Evolutionary conservation across 148 eudicot species (phyloP), one percentile per base, ranked within the genome.

Genomic region (Persicaria maculosa): DNA sequence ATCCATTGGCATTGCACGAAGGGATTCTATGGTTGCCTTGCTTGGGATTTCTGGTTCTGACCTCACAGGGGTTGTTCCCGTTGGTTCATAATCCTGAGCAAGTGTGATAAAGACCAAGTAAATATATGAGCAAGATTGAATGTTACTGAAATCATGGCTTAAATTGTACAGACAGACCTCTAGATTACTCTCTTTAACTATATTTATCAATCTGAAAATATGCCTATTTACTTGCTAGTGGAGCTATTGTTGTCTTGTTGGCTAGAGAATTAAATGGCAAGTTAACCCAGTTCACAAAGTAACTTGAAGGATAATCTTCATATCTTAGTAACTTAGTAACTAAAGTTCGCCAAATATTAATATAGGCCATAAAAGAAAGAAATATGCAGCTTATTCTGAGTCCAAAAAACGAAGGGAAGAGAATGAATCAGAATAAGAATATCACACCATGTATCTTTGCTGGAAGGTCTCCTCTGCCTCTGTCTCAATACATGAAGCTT

Each of bases 11-110:
- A 89, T 79, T 8, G 97, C 85, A 36, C 92, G 84, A 11, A 95
- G 86, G 6, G 97, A 89, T 59, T 92, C 97, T 16, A 95, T 92
- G 0, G 86, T 84, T n/a, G 86, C 90, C 81, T 89, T 90, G 77
- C 87, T 87, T 43, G 99, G 99, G 64, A 95, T 74, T 15, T 95
- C 97, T 15, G 86, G 81, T 79, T 95, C 99, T 52, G 79, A 71
- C 79, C 89, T 86, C 46, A 75, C 70, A 50, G 99, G 97, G 65
- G 99, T 92, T 36, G 86, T 78, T 25, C 99, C 97, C 0, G 91
- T 92, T 78, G 93, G 91, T 81, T 95, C 94, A 71, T 95, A 95
- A 25, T 95, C 99, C 99, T 95, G 81, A 43, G 5, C 36, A 65
- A 43, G 70, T 65, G 70, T 40, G 43, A 65, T 7, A 14, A 65